phyloP scores from a whole-genome alignment of 2,329 filamentous ascomycete species.

The Trichophaea hybrida region DNA sequence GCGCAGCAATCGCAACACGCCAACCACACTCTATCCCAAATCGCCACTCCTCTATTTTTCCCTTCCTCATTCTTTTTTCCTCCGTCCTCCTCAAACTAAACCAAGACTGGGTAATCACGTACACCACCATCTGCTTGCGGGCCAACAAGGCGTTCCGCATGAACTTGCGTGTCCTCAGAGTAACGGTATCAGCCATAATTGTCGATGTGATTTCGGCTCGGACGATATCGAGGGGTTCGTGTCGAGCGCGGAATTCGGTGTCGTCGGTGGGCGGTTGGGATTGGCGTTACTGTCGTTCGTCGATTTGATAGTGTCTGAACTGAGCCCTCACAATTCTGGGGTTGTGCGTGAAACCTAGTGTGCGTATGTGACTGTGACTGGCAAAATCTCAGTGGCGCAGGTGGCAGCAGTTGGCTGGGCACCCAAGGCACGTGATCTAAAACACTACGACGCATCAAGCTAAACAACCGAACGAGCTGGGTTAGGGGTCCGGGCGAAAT shows the following conservation, averaged over 20 bases:
- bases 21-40: neutral
- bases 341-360: no score
- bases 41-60: neutral
- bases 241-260: slow-evolving; percentile 1
- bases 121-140: slow-evolving; percentile 99
- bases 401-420: no score
- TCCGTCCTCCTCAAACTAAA: neutral
- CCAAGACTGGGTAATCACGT: slow-evolving; percentile 38
- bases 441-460: no score
- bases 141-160: slow-evolving; percentile 98
- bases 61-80: neutral
- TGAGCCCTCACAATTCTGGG: no score
- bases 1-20: no score
- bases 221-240: neutral
- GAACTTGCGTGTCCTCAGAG: slow-evolving; percentile 87
- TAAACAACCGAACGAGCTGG: no score
- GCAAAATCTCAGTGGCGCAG: no score
- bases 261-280: slow-evolving; percentile 1
- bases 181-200: slow-evolving; percentile 20
- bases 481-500: no score
- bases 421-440: no score
- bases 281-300: neutral
- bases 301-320: neutral
- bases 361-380: no score
- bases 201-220: slow-evolving; percentile 2